Evolutionary conservation across 2,329 filamentous ascomycete genomes (phyloP).

Genomic region (Ascocoryne sarcoides): DNA sequence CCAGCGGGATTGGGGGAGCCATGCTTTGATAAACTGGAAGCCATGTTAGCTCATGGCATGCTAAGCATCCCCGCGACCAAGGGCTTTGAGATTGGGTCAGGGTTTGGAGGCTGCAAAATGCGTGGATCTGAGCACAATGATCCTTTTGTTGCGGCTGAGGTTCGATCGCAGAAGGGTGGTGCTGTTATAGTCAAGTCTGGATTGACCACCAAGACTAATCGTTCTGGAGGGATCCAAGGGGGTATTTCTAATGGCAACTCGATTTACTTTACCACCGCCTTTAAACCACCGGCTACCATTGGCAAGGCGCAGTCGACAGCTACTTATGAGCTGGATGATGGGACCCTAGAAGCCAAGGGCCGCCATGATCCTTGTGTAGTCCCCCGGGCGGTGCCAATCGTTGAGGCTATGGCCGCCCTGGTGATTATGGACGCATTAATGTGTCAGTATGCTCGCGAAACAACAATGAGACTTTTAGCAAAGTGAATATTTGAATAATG

Average conservation of each 20-base stretch:
- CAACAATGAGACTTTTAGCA: slow-evolving; percentile 35
- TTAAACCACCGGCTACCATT: slow-evolving; percentile 94
- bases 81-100: slow-evolving; percentile 90
- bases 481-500: neutral
- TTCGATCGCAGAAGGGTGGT: slow-evolving; percentile 33
- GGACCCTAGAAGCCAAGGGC: slow-evolving; percentile 81
- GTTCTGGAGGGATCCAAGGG: slow-evolving; percentile 90
- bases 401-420: slow-evolving; percentile 85
- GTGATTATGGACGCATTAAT: slow-evolving; percentile 81
- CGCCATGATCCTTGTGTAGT: slow-evolving; percentile 92
- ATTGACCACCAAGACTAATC: slow-evolving; percentile 84
- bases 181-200: slow-evolving; percentile 28
- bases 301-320: slow-evolving; percentile 78
- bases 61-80: slow-evolving; percentile 91
- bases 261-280: slow-evolving; percentile 90
- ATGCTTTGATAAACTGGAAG: slow-evolving; percentile 92
- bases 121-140: slow-evolving; percentile 88
- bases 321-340: slow-evolving; percentile 62
- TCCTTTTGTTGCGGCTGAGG: slow-evolving; percentile 56
- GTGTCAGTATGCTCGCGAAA: slow-evolving; percentile 61
- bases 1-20: slow-evolving; percentile 87
- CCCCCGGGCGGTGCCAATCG: slow-evolving; percentile 69
- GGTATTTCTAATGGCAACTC: slow-evolving; percentile 89
- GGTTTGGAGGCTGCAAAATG: slow-evolving; percentile 79
- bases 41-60: slow-evolving; percentile 86